Conservation (phyloP, 2,329 filamentous ascomycete species). For the Diaporthe aspalathi region DNA sequence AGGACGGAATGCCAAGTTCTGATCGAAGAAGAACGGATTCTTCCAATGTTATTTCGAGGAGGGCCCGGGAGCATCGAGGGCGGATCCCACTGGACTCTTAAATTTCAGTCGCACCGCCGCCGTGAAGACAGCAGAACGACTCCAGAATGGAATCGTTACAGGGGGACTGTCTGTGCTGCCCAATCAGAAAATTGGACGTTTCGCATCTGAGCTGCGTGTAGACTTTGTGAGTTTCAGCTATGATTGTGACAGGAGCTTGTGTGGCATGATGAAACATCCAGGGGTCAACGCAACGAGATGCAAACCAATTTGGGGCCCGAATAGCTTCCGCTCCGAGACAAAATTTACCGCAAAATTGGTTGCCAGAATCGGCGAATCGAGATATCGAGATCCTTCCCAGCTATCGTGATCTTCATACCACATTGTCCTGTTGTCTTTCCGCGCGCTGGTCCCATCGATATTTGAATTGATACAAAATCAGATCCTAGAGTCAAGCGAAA, state of each 20-base stretch:
- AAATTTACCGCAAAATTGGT: no score
- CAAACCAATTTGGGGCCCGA: neutral
- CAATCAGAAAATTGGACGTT: slow-evolving; percentile 8
- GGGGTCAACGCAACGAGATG: neutral
- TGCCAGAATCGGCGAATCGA: neutral
- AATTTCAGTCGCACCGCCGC: neutral
- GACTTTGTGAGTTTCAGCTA: neutral
- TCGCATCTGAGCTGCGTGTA: neutral
- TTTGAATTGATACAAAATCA: no score
- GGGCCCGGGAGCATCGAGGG: neutral
- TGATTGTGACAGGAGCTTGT: neutral
- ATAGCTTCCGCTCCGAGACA: neutral
- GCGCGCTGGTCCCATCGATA: no score
- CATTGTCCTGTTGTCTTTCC: no score
- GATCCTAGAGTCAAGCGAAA: no score
- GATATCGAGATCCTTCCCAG: neutral
- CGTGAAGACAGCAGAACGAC: neutral
- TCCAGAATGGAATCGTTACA: neutral
- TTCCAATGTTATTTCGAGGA: neutral
- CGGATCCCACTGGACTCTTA: neutral
- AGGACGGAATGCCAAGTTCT: neutral
- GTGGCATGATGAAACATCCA: slow-evolving; percentile 20
- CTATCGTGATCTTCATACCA: no score
- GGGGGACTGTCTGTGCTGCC: neutral
- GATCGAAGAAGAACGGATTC: slow-evolving; percentile 1